Base-by-base conservation (phyloP, 306 rosid genomes). In the Vicia faba region DNA sequence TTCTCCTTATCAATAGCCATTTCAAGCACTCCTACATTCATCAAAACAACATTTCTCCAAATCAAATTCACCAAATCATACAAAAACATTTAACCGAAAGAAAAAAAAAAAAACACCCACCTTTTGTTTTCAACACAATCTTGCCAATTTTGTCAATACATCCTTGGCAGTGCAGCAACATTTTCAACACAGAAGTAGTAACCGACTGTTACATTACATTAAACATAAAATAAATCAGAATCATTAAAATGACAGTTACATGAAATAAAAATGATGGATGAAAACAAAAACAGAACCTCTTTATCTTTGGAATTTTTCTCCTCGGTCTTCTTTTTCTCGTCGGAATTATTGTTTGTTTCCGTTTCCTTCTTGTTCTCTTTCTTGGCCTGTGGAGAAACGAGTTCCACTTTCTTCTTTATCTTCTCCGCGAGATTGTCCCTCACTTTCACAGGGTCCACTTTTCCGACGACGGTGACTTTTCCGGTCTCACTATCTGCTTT, bases 111-210 rank as follows among this genome's bases (percentile, higher is more conserved):
- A 0, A 23, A 35, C 5, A 58, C 3, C 0, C 13, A 93, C 99
- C 99, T 83, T 81, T 86, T 62, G 87, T 89, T 77, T 78, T 88
- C n/a, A 9, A 16, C 25, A 91, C 81, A 0, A 36, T 62, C 69
- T 8, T 90, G 46, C 61, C 45, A 76, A 93, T 90, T 83, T 60
- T 90, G 49, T 66, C 72, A 4, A 79, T 5, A 59, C 97, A 93
- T 1, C 99, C 99, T 66, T 90, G 87, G 69, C 99, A 90, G 71
- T 93, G 97, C 4, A 88, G 67, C 3, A 64, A 63, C 79, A 93
- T 71, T 84, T 90, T 90, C 66, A 90, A 73, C 29, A 88, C 92
- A 55, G 72, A 90, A 72, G 95, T 88, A n/a, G 88, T 74, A 68
- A 83, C 84, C 55, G 16, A 8, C 49, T 18, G 19, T 41, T 41